These are phyloP conservation scores for Hibiscus syriacus DNA, from an alignment of 345 rosid genomes.

Conservation along the genomic window DNA sequence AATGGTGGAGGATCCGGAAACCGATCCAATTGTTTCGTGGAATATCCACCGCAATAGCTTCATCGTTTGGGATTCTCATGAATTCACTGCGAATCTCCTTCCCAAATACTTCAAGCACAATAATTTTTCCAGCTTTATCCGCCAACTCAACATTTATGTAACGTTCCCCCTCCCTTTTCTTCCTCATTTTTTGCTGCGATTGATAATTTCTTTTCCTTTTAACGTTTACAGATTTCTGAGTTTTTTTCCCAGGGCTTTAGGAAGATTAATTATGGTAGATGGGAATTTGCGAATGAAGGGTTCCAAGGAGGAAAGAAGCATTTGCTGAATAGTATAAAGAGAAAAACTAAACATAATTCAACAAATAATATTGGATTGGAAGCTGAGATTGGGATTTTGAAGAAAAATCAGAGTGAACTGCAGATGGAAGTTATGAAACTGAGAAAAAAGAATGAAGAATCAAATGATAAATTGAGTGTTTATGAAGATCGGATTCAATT, in stretches of 20 bases:
- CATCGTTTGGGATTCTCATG: constrained; percentile 49
- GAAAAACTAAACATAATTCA: constrained; percentile 25
- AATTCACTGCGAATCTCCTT: constrained; percentile 35
- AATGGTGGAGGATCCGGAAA: constrained; percentile 46
- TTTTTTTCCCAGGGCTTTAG: constrained; percentile 42
- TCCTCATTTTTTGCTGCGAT: no score
- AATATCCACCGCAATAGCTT: constrained; percentile 37
- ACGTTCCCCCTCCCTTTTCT: no score
- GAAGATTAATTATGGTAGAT: constrained; percentile 50
- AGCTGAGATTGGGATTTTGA: constrained; percentile 30
- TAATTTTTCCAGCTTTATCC: constrained; percentile 64
- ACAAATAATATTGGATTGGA: constrained; percentile 10
- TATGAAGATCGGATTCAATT: constrained; percentile 31
- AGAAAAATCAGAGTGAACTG: constrained; percentile 30
- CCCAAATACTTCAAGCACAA: constrained; percentile 67
- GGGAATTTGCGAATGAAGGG: constrained; percentile 61
- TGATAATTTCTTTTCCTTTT: background rate
- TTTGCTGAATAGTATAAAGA: constrained; percentile 51
- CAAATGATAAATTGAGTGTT: constrained; percentile 23
- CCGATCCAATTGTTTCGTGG: constrained; percentile 50
- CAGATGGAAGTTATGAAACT: constrained; percentile 37
- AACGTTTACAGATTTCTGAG: background rate
- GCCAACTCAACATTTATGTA: constrained; percentile 69
- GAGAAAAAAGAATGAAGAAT: constrained; percentile 34
- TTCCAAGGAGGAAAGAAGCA: constrained; percentile 54